These are phyloP conservation scores for Euphorbia tirucalli DNA, from an alignment of 345 rosid genomes.

Conservation along the genomic window DNA sequence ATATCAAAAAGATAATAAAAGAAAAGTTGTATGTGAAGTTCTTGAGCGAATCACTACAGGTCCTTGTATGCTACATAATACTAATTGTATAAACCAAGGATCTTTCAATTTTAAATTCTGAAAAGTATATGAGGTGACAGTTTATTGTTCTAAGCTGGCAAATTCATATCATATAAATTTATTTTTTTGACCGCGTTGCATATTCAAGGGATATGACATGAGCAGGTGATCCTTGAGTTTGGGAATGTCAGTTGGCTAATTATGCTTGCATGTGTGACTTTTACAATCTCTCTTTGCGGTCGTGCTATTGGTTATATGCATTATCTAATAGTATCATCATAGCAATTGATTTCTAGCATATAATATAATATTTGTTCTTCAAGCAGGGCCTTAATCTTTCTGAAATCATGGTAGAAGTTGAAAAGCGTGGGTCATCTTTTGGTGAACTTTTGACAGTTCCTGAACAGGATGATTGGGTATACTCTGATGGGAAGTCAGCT, in stretches of 20 bases:
- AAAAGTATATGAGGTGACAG: background rate
- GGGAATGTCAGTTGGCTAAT: background rate
- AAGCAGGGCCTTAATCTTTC: constrained; percentile 81
- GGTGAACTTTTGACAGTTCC: constrained; percentile 84
- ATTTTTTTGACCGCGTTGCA: background rate
- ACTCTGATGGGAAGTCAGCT: constrained; percentile 88
- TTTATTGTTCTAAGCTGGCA: background rate
- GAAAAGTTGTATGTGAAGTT: background rate
- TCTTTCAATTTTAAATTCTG: background rate
- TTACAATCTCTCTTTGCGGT: background rate
- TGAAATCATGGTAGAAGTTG: constrained; percentile 74
- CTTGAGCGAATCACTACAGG: too few relatives aligned
- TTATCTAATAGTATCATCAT: constrained; percentile 4
- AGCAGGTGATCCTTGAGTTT: background rate
- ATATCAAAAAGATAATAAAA: too few relatives aligned
- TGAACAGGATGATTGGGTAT: constrained; percentile 94
- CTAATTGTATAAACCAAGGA: background rate
- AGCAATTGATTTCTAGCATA: background rate
- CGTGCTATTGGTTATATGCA: background rate
- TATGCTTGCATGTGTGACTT: background rate
- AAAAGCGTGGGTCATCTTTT: constrained; percentile 83
- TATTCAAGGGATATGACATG: constrained; percentile 1
- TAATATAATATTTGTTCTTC: constrained; percentile 10
- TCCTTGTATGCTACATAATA: background rate
- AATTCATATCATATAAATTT: background rate